phyloP scores from a whole-genome alignment of 805 yeast species.

The Starmerella vitae region DNA sequence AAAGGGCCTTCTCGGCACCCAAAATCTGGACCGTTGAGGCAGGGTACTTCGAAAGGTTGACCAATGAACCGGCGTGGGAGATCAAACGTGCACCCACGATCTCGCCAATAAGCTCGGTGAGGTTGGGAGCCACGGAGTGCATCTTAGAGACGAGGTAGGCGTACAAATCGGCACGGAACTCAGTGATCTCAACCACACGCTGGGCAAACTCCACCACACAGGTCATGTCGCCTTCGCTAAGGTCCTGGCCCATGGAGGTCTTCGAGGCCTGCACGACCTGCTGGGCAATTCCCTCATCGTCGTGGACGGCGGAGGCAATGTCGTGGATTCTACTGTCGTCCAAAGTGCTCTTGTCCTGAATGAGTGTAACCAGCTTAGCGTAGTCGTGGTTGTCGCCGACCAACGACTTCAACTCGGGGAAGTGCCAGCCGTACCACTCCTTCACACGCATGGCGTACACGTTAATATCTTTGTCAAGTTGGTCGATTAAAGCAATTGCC shows the following conservation, averaged over 20 bases:
- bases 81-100: conserved; percentile 97
- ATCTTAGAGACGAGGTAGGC: conserved; percentile 86
- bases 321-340: conserved; percentile 50
- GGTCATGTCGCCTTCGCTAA: conserved; percentile 86
- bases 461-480: conserved; percentile 95
- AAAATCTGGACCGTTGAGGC: conserved; percentile 97
- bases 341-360: conserved; percentile 76
- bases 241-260: conserved; percentile 98
- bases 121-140: conserved; percentile 96
- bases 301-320: conserved; percentile 76
- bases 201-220: conserved; percentile 84
- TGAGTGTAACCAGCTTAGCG: conserved; percentile 68
- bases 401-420: conserved; percentile 89
- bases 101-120: conserved; percentile 94
- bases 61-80: conserved; percentile 96
- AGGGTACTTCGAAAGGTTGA: conserved; percentile 93
- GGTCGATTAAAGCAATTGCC: conserved; percentile 94
- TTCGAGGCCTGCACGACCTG: conserved; percentile 86
- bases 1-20: conserved; percentile 94
- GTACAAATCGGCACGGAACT: conserved; percentile 73
- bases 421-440: conserved; percentile 99
- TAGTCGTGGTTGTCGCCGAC: conserved; percentile 78
- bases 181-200: conserved; percentile 82
- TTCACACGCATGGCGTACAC: conserved; percentile 94
- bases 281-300: conserved; percentile 86